Percentiles rank a stretch among this genome's conserved stretches.
phyloP scores from a whole-genome alignment of 768 basidiomycete species.

The Lactarius sp. region DNA sequence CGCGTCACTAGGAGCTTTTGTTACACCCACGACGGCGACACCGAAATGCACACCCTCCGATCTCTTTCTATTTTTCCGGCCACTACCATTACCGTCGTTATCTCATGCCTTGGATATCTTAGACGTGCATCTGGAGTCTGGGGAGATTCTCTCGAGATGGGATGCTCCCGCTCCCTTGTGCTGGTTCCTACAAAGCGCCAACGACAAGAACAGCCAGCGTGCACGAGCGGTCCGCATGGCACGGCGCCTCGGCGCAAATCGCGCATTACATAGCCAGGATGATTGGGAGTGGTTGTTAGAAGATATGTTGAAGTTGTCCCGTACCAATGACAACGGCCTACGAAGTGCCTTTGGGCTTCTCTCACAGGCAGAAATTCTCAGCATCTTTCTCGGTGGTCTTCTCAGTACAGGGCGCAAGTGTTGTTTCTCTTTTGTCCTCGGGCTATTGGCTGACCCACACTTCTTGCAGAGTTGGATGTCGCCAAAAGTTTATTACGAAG shows the following conservation, averaged over 20 bases:
- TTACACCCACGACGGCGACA: conserved; percentile 64
- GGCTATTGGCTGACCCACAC: conserved; percentile 6
- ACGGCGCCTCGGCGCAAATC: conserved; percentile 54
- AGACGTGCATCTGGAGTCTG: conserved; percentile 91
- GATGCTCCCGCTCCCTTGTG: conserved; percentile 71
- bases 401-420: conserved; percentile 84
- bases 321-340: conserved; percentile 54
- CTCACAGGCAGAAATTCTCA: conserved; percentile 60
- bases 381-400: conserved; percentile 84
- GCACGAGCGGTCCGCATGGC: conserved; percentile 87
- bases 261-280: conserved; percentile 52
- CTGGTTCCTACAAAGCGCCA: conserved; percentile 85
- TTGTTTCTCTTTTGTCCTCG: not conserved
- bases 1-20: conserved; percentile 70
- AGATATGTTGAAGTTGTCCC: conserved; percentile 82
- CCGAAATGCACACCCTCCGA: conserved; percentile 58
- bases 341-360: conserved; percentile 80
- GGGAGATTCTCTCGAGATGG: conserved; percentile 90
- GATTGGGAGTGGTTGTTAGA: conserved; percentile 88
- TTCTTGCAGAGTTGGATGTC: conserved; percentile 53
- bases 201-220: conserved; percentile 63
- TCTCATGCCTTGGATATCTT: conserved; percentile 85
- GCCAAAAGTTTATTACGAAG: conserved; percentile 58
- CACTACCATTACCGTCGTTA: conserved; percentile 66
- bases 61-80: conserved; percentile 76